A percentile compares a stretch with the other conserved stretches of the same genome.
phyloP scores from a whole-genome alignment of 1,284 basidiomycete species.

The Fomitopsis palustris region DNA sequence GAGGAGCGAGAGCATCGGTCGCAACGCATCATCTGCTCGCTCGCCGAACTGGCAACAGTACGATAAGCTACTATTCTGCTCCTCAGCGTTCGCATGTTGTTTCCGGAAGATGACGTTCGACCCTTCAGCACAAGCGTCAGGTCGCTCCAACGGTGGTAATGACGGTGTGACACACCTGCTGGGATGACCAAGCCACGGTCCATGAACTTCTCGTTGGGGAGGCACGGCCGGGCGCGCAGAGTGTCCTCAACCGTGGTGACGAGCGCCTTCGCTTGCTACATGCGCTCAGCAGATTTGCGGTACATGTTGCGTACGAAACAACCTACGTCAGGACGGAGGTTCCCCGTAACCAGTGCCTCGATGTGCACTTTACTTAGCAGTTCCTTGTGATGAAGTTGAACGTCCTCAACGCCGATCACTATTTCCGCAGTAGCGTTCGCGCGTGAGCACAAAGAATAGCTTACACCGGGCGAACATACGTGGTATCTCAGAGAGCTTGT shows the following conservation, averaged over 20 bases:
- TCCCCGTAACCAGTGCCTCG: slow-evolving; percentile 24
- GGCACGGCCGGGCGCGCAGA: slow-evolving; percentile 15
- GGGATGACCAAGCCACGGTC: slow-evolving; percentile 22
- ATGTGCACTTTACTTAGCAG: slow-evolving; percentile 21
- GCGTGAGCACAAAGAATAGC: not conserved
- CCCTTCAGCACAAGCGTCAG: slow-evolving; percentile 10
- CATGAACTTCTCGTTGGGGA: slow-evolving; percentile 16
- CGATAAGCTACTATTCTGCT: slow-evolving; percentile 24
- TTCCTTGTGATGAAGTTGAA: slow-evolving; percentile 23
- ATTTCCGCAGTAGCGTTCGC: not conserved
- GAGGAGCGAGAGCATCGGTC: slow-evolving; percentile 20
- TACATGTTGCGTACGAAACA: not conserved
- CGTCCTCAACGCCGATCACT: slow-evolving; percentile 20
- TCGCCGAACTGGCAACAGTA: slow-evolving; percentile 29
- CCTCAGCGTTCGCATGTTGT: slow-evolving; percentile 21
- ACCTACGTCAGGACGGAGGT: slow-evolving; percentile 20
- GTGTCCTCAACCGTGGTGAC: slow-evolving; percentile 12
- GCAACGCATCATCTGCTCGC: slow-evolving; percentile 15
- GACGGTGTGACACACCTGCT: slow-evolving; percentile 11
- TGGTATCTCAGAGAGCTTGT: slow-evolving; percentile 23
- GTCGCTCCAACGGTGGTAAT: too few relatives aligned
- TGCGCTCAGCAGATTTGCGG: not conserved
- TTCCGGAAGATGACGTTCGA: slow-evolving; percentile 19
- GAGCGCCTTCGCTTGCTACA: slow-evolving; percentile 15
- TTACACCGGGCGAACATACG: slow-evolving; percentile 11